These are phyloP conservation scores for Verticillium nubilum DNA, from an alignment of 2,329 filamentous ascomycete genomes.

Conservation along the genomic window DNA sequence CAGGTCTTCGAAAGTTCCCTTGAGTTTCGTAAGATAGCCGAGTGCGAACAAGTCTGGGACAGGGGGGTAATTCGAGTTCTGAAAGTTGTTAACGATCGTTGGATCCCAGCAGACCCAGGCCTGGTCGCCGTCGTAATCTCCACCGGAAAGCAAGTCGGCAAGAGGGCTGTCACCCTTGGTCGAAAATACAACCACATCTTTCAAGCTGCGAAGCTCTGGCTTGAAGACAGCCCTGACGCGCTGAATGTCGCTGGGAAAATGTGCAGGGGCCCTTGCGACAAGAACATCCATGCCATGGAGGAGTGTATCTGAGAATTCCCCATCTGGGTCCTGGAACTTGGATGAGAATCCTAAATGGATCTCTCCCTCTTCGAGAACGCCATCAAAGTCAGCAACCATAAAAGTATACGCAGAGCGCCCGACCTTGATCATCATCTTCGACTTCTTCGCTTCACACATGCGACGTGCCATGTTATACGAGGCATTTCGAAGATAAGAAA, in stretches of 20 bases:
- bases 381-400: slow-evolving; percentile 65
- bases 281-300: slow-evolving; percentile 57
- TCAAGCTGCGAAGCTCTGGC: slow-evolving; percentile 59
- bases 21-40: slow-evolving; percentile 46
- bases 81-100: slow-evolving; percentile 59
- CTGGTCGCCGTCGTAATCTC: slow-evolving; percentile 77
- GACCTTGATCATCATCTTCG: slow-evolving; percentile 55
- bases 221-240: slow-evolving; percentile 55
- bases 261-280: slow-evolving; percentile 63
- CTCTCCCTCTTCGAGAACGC: slow-evolving; percentile 56
- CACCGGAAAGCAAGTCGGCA: slow-evolving; percentile 68
- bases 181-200: slow-evolving; percentile 77
- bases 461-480: slow-evolving; percentile 40
- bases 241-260: slow-evolving; percentile 68
- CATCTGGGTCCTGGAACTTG: slow-evolving; percentile 53
- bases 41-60: slow-evolving; percentile 36
- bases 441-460: slow-evolving; percentile 48
- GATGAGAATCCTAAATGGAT: slow-evolving; percentile 63
- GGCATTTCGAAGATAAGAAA: slow-evolving; percentile 41
- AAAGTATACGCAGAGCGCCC: slow-evolving; percentile 55
- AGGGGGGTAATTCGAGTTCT: slow-evolving; percentile 48
- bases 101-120: slow-evolving; percentile 74
- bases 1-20: slow-evolving; percentile 39
- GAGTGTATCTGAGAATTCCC: slow-evolving; percentile 42
- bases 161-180: slow-evolving; percentile 55